Conservation (phyloP, 495 filamentous ascomycete species). For the Penicillium paxilli region DNA sequence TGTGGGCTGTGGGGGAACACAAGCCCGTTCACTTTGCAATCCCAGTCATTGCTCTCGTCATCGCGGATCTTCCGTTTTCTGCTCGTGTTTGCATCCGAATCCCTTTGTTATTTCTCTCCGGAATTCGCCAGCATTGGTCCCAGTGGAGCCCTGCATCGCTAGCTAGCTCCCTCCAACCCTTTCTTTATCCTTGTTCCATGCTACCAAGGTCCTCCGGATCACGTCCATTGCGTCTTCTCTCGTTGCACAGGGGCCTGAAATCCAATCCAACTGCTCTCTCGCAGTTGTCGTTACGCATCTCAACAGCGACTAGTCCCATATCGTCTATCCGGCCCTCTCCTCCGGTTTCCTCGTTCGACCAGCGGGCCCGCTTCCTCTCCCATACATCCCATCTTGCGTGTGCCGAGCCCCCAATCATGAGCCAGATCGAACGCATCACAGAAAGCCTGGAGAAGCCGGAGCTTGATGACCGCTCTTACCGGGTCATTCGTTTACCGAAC, state of each 20-base stretch:
- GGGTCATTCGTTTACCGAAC: conserved; percentile 83
- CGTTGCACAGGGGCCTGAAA: conserved; percentile 32
- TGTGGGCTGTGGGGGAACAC: neutral
- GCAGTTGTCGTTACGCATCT: conserved; percentile 21
- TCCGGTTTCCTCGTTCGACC: conserved; percentile 20
- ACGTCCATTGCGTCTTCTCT: conserved; percentile 22
- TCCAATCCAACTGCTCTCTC: conserved; percentile 21
- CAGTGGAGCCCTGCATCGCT: conserved; percentile 1
- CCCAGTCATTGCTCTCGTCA: conserved; percentile 6
- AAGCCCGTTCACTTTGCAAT: conserved; percentile 7
- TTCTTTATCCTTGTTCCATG: conserved; percentile 30
- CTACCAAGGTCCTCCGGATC: conserved; percentile 44
- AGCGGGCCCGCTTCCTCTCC: conserved; percentile 22
- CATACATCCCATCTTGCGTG: conserved; percentile 17
- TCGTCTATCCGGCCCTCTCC: conserved; percentile 12
- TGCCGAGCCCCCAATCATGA: conserved; percentile 32
- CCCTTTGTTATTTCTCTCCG: neutral
- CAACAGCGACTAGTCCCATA: conserved; percentile 9
- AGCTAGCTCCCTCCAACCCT: neutral
- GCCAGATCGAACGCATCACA: conserved; percentile 66
- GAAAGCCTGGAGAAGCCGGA: conserved; percentile 83
- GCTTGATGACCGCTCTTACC: conserved; percentile 84
- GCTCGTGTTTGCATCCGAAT: neutral
- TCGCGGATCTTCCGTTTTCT: conserved; percentile 1
- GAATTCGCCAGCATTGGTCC: conserved; percentile 7